Evolutionary conservation across 345 rosid species (phyloP).

Genomic region (Excoecaria agallocha): DNA sequence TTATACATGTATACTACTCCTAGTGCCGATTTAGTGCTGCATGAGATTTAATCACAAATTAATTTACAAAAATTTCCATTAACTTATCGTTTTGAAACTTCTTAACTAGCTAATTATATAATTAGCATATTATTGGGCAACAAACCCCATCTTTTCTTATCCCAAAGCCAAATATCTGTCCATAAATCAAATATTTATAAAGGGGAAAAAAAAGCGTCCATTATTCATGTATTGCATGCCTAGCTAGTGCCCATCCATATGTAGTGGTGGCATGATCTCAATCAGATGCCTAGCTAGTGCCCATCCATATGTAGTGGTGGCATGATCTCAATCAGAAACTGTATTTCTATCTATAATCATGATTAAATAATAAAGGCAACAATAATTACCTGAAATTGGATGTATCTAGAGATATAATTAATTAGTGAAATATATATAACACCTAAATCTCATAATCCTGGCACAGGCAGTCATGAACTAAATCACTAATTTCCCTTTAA

Average conservation of each 20-base stretch:
- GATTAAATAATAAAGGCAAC: neutral
- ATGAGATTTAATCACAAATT: conserved; percentile 1
- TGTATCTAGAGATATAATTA: neutral
- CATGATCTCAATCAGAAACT: neutral
- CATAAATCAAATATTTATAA: neutral
- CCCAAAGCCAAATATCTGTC: neutral
- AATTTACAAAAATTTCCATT: neutral
- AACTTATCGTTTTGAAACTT: neutral
- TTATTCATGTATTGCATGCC: neutral
- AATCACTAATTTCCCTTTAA: neutral
- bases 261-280: neutral
- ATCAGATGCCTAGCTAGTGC: neutral
- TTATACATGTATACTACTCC: neutral
- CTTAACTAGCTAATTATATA: neutral
- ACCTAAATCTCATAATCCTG: too few relatives aligned
- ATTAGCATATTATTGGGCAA: neutral
- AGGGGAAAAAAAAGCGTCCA: neutral
- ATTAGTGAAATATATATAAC: too few relatives aligned
- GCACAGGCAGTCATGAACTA: neutral
- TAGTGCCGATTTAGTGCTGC: neutral
- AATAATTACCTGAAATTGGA: neutral
- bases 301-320: neutral
- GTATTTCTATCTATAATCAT: neutral
- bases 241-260: neutral
- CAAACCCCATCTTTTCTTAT: conserved; percentile 9